These are phyloP conservation scores for Kwoniella sp. DNA, from an alignment of 768 basidiomycete genomes.

Conservation along the genomic window DNA sequence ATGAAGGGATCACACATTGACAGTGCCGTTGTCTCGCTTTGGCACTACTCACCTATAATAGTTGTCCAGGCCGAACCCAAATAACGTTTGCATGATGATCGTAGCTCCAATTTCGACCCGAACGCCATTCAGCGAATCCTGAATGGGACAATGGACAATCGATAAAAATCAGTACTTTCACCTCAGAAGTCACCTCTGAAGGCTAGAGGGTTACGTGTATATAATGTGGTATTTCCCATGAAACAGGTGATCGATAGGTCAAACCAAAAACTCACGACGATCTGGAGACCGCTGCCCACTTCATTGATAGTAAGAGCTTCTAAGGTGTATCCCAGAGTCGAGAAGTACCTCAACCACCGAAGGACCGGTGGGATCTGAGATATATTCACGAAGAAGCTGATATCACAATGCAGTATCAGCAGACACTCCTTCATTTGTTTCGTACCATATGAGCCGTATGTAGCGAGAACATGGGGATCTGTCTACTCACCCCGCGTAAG, in stretches of 20 bases:
- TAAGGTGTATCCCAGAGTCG: slow-evolving; percentile 57
- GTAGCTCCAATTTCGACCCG: slow-evolving; percentile 76
- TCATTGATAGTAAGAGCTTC: slow-evolving; percentile 85
- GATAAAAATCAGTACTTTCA: too few species aligned
- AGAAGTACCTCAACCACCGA: slow-evolving; percentile 90
- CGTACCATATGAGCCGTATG: too few species aligned
- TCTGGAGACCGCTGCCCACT: slow-evolving; percentile 83
- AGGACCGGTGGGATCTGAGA: slow-evolving; percentile 81
- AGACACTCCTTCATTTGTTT: too few species aligned
- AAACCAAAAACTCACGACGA: slow-evolving; percentile 55
- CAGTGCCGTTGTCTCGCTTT: too few species aligned
- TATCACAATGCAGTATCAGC: slow-evolving; percentile 55
- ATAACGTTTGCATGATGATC: slow-evolving; percentile 86
- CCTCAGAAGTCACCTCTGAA: too few species aligned
- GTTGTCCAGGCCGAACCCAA: slow-evolving; percentile 77
- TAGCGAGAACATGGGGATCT: too few species aligned
- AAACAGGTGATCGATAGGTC: too few species aligned
- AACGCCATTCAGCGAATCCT: slow-evolving; percentile 76
- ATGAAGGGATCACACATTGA: too few species aligned
- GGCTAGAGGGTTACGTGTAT: too few species aligned
- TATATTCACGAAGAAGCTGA: slow-evolving; percentile 81
- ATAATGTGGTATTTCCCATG: too few species aligned
- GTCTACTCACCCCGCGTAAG: slow-evolving; percentile 54
- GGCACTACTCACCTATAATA: slow-evolving; percentile 79
- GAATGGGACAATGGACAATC: background rate